Percentiles rank a stretch among this genome's conserved stretches.
Evolutionary conservation across 2,329 filamentous ascomycete genomes (phyloP).

Genomic region (Colletotrichum sp.): DNA sequence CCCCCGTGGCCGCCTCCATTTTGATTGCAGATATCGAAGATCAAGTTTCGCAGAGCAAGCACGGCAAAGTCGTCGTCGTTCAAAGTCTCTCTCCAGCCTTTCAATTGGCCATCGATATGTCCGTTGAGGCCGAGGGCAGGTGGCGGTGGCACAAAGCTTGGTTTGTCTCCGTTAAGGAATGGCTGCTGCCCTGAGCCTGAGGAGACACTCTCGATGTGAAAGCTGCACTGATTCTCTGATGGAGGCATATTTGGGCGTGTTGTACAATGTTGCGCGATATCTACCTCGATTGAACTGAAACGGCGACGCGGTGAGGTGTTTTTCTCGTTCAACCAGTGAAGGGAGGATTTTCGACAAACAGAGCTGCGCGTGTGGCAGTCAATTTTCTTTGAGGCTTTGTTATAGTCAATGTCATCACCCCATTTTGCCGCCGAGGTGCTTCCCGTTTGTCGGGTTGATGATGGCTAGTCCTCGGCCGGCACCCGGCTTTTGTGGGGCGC

Average conservation of each 20-base stretch:
- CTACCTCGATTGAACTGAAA: background rate
- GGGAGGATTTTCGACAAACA: background rate
- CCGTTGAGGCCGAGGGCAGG: background rate
- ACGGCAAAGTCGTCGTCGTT: background rate
- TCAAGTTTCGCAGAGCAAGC: background rate
- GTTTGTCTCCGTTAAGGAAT: background rate
- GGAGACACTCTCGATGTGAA: background rate
- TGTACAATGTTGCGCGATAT: background rate
- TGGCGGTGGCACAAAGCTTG: background rate
- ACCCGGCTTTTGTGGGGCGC: background rate
- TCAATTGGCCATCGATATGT: background rate
- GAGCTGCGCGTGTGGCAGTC: background rate
- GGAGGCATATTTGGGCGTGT: background rate
- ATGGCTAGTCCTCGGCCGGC: background rate
- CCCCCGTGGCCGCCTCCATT: conserved; percentile 61
- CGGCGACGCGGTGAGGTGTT: background rate
- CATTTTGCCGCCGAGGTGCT: background rate
- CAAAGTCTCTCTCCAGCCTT: background rate
- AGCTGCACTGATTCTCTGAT: background rate
- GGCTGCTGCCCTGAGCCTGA: background rate
- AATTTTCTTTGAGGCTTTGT: background rate
- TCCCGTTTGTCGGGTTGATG: background rate
- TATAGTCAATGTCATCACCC: background rate
- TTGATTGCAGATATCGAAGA: conserved; percentile 58
- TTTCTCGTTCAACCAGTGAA: background rate